Evolutionary conservation across 23 red algal species (phyloP).

Genomic region (Gracilariopsis chorda): DNA sequence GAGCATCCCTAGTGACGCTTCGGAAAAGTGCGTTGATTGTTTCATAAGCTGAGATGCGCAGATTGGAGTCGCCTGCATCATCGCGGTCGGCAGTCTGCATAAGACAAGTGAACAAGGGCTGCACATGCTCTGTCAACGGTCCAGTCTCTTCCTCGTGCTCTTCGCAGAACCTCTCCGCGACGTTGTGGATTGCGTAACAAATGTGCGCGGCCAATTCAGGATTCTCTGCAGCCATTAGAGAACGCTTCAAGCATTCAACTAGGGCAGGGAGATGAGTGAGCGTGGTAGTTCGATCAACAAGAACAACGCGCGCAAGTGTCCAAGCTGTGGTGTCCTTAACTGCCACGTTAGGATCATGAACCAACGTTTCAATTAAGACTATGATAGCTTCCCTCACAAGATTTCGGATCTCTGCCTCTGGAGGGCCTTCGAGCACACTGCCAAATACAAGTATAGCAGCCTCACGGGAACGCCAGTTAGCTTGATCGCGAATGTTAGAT

Average conservation of each 20-base stretch:
- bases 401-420: constrained; percentile 6
- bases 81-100: constrained; percentile 63
- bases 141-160: constrained; percentile 52
- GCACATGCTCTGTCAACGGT: constrained; percentile 36
- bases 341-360: constrained; percentile 59
- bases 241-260: constrained; percentile 49
- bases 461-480: constrained; percentile 90
- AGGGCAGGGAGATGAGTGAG: constrained; percentile 31
- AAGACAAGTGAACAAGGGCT: constrained; percentile 45
- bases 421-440: constrained; percentile 77
- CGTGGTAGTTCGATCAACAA: constrained; percentile 37
- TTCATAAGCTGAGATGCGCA: constrained; percentile 89
- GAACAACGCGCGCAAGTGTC: constrained; percentile 81
- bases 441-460: constrained; percentile 91
- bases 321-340: constrained; percentile 97
- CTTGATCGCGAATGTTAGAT: constrained; percentile 64
- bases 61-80: constrained; percentile 76
- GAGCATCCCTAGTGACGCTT: constrained; percentile 46
- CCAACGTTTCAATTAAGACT: constrained; percentile 67
- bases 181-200: constrained; percentile 76
- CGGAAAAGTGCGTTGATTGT: constrained; percentile 76
- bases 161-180: constrained; percentile 73
- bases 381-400: constrained; percentile 68
- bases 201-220: constrained; percentile 65
- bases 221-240: constrained; percentile 57